Conservation (phyloP, 2,329 filamentous ascomycete species). For the Pseudogymnoascus sp. region DNA sequence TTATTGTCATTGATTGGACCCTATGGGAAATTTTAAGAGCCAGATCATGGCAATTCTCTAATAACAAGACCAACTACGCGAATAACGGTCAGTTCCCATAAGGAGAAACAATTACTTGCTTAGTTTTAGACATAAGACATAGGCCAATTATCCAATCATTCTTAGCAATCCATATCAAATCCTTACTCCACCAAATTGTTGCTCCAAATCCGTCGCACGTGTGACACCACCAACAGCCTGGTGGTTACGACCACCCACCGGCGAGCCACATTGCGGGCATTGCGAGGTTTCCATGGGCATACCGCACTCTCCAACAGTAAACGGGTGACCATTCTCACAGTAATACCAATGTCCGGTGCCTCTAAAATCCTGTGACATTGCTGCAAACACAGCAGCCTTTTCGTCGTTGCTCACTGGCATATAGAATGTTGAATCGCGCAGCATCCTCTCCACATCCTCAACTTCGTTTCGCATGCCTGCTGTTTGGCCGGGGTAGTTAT, state of each 20-base stretch:
- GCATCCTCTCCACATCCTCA: conserved; percentile 36
- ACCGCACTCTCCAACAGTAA: conserved; percentile 59
- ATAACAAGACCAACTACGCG: background rate
- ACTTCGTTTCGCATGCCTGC: conserved; percentile 32
- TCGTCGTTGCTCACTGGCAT: conserved; percentile 41
- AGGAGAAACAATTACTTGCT: no score
- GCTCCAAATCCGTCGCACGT: conserved; percentile 42
- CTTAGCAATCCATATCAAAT: conserved; percentile 14
- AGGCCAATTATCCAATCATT: background rate
- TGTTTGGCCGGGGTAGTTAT: conserved; percentile 18
- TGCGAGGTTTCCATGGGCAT: conserved; percentile 53
- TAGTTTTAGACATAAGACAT: background rate
- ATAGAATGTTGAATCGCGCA: conserved; percentile 42
- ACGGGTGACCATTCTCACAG: conserved; percentile 49
- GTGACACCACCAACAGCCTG: conserved; percentile 42
- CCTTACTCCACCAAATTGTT: conserved; percentile 17
- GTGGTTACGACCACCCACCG: conserved; percentile 49
- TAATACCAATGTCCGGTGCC: conserved; percentile 56
- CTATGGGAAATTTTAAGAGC: background rate
- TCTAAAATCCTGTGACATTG: conserved; percentile 43
- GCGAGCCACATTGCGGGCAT: conserved; percentile 55
- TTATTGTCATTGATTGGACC: background rate
- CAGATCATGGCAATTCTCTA: background rate
- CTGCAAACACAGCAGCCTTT: conserved; percentile 39
- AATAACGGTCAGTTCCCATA: background rate